These are phyloP conservation scores for Alternaria dauci DNA, from an alignment of 2,329 filamentous ascomycete species.

Conservation along the genomic window DNA sequence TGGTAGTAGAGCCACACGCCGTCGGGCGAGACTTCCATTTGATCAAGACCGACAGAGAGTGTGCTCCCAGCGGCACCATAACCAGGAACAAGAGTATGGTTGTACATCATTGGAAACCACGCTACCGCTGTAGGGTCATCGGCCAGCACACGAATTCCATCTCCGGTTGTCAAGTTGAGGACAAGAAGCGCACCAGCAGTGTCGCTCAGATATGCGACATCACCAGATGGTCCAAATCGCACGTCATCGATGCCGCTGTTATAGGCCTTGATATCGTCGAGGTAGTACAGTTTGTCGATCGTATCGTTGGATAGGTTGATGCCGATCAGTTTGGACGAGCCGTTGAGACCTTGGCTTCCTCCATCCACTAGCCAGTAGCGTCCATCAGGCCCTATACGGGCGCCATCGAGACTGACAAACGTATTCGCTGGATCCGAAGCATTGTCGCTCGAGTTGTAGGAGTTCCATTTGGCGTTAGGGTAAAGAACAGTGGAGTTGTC, in stretches of 20 bases:
- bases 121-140: not conserved
- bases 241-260: not conserved
- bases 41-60: not conserved
- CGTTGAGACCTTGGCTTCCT: not conserved
- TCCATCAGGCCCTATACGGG: not conserved
- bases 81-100: not conserved
- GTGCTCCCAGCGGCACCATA: not conserved
- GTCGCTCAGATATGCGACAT: not conserved
- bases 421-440: not conserved
- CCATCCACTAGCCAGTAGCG: not conserved
- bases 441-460: not conserved
- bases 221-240: not conserved
- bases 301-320: not conserved
- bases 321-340: not conserved
- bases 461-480: not conserved
- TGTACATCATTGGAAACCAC: not conserved
- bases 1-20: not conserved
- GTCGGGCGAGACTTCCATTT: not conserved
- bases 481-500: not conserved
- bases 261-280: not conserved
- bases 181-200: not conserved
- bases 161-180: not conserved
- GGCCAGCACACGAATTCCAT: not conserved
- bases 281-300: not conserved
- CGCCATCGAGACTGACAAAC: not conserved